Evolutionary conservation across 306 rosid species (phyloP).

Genomic region (Pyrus pyrifolia): DNA sequence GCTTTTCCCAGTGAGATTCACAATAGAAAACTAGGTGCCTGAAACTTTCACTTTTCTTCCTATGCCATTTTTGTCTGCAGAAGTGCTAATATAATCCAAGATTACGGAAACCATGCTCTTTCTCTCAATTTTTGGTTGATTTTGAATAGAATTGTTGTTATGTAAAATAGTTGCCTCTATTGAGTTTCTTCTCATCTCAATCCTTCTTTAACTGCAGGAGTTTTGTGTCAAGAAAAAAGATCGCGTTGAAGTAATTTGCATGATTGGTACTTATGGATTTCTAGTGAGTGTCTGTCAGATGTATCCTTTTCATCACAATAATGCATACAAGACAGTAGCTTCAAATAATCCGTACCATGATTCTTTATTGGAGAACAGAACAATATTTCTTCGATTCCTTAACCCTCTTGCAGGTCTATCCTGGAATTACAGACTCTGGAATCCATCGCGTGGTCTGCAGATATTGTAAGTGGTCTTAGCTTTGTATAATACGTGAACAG

Average conservation of each 20-base stretch:
- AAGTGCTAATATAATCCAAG: background rate
- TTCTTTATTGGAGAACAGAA: background rate
- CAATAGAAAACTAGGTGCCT: background rate
- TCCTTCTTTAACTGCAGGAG: slow-evolving; percentile 43
- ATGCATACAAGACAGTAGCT: background rate
- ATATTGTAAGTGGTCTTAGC: slow-evolving; percentile 39
- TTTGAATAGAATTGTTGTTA: background rate
- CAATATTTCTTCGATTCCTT: slow-evolving; percentile 15
- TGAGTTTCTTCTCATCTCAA: background rate
- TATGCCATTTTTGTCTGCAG: background rate
- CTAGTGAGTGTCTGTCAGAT: slow-evolving; percentile 37
- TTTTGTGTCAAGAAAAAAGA: slow-evolving; percentile 58
- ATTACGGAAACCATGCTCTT: background rate
- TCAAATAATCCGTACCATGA: background rate
- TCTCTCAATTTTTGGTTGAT: background rate
- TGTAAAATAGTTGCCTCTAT: background rate
- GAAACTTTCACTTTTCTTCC: background rate
- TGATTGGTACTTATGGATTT: slow-evolving; percentile 54
- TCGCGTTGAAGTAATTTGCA: slow-evolving; percentile 47
- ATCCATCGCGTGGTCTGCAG: slow-evolving; percentile 41
- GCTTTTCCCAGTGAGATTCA: background rate
- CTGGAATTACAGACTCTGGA: slow-evolving; percentile 45
- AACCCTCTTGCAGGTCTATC: slow-evolving; percentile 36
- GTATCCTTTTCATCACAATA: slow-evolving; percentile 42
- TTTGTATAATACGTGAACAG: background rate